Base-by-base conservation (phyloP, 768 basidiomycete genomes). In the Russula sp. region DNA sequence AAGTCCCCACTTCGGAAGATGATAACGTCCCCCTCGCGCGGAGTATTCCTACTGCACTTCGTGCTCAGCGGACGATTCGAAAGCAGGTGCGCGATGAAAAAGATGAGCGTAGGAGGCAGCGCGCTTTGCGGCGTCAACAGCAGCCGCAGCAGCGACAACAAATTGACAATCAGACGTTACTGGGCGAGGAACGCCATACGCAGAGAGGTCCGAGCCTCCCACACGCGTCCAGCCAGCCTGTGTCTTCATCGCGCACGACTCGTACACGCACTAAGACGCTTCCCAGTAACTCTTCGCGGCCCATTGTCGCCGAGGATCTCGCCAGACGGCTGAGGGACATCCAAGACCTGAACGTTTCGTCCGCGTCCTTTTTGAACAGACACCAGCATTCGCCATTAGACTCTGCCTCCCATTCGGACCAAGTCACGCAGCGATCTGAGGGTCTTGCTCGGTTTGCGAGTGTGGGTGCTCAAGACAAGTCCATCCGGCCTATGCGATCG, bases 11-110 rank as follows among this genome's bases (percentile, higher is more conserved):
- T 8, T 66, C 65, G 1, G 61, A 42, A 2, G 69, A 90, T 58
- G 93, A 96, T 71, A 88, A 96, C 68, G 77, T 93, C 1, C 94
- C 94, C 1, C 79, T 96, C 16, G 94, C 92, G 3, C 84, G 83
- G 66, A 80, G 86, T 35, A 91, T 93, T 59, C 94, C 93, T 4
- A 87, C 85, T 1, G 94, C 94, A 4, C 74, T 96, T 62, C 82
- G 79, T 3, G 93, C 91, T 10, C 94, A 96, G 70, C 85, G 83
- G 68, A 85, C 87, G 6, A 89, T 96, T 58, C 82, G 90, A 20
- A 77, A 79, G 50, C 82, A 91, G 70, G 84, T 89, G 27, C 79
- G 80, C 42, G 84, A 87, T 65, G 89, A 92, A 71, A 77, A 83
- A 35, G 82, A 85, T 40, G 78, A 81, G 64, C 78, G 85, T 56